Conservation (phyloP, 2,329 filamentous ascomycete species). For the Elsinoe perseae region DNA sequence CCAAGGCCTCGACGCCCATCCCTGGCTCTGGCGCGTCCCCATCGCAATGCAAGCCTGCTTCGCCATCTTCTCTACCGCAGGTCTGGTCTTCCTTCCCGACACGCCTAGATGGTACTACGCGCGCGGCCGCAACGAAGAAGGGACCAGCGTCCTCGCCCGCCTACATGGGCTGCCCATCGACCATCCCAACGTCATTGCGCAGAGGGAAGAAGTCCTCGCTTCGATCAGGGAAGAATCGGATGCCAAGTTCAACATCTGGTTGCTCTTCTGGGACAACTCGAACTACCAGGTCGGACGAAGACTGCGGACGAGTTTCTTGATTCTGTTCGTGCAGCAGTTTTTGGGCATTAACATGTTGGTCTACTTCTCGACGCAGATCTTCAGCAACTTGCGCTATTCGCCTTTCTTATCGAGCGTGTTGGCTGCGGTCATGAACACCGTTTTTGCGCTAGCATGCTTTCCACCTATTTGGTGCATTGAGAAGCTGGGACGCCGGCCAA, state of each 20-base stretch:
- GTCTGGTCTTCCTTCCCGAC: conserved; percentile 26
- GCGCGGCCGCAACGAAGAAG: conserved; percentile 17
- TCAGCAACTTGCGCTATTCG: conserved; percentile 26
- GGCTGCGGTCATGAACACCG: conserved; percentile 26
- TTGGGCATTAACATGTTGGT: conserved; percentile 31
- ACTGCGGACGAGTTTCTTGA: conserved; percentile 33
- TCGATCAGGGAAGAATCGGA: conserved; percentile 26
- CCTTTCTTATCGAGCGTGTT: conserved; percentile 24
- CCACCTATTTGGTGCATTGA: conserved; percentile 28
- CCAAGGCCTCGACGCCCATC: conserved; percentile 23
- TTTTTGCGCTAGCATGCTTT: conserved; percentile 26
- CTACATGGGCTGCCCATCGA: conserved; percentile 19
- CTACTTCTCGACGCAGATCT: conserved; percentile 30
- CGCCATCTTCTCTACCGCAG: conserved; percentile 24
- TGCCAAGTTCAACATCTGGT: conserved; percentile 25
- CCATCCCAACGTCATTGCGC: conserved; percentile 21
- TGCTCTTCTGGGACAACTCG: conserved; percentile 32
- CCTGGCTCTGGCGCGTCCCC: conserved; percentile 29
- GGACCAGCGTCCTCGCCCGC: conserved; percentile 19
- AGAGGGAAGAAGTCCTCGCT: conserved; percentile 25
- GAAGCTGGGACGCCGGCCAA: conserved; percentile 26
- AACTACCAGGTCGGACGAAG: conserved; percentile 32
- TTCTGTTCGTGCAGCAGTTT: conserved; percentile 27
- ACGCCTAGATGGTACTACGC: conserved; percentile 32
- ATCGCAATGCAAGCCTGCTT: conserved; percentile 30